These are phyloP conservation scores for Aspergillus diversus DNA, from an alignment of 495 filamentous ascomycete genomes.

Conservation along the genomic window DNA sequence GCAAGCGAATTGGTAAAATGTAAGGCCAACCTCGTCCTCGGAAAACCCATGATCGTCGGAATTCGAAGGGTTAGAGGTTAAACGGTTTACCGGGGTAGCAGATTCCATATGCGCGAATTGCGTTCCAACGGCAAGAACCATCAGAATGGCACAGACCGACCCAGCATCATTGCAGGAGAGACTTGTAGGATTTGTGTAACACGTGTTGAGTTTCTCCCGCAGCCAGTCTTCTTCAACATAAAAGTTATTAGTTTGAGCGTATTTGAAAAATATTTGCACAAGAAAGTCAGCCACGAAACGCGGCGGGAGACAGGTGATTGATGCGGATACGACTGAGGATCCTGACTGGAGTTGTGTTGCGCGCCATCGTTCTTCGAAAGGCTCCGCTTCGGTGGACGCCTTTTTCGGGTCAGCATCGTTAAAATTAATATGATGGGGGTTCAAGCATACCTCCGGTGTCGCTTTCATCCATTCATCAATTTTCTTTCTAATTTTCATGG, in stretches of 20 bases:
- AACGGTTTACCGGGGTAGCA: slow-evolving; percentile 43
- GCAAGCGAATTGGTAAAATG: slow-evolving; percentile 55
- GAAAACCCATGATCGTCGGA: slow-evolving; percentile 50
- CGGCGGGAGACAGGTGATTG: slow-evolving; percentile 52
- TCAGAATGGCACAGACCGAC: slow-evolving; percentile 51
- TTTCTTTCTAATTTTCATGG: slow-evolving; percentile 52
- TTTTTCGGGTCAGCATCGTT: slow-evolving; percentile 24
- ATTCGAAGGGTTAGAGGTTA: slow-evolving; percentile 32
- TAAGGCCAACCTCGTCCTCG: slow-evolving; percentile 56
- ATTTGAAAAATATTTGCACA: slow-evolving; percentile 56
- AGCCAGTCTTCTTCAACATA: slow-evolving; percentile 57
- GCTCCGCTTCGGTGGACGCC: slow-evolving; percentile 46
- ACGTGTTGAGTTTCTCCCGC: slow-evolving; percentile 45
- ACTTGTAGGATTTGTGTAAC: slow-evolving; percentile 47
- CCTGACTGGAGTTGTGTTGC: slow-evolving; percentile 53
- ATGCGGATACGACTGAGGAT: slow-evolving; percentile 43
- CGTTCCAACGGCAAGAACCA: slow-evolving; percentile 56
- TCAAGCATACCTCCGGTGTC: slow-evolving; percentile 42
- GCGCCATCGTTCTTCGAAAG: slow-evolving; percentile 54
- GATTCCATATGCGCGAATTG: slow-evolving; percentile 59
- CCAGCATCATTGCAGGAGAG: slow-evolving; percentile 51
- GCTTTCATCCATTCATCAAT: slow-evolving; percentile 55
- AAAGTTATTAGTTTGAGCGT: slow-evolving; percentile 57
- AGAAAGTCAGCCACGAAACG: slow-evolving; percentile 56
- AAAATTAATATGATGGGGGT: not conserved